These are phyloP conservation scores for Tetrahymena elliotti DNA, from an alignment of 73 alveolate genomes.

Conservation along the genomic window DNA sequence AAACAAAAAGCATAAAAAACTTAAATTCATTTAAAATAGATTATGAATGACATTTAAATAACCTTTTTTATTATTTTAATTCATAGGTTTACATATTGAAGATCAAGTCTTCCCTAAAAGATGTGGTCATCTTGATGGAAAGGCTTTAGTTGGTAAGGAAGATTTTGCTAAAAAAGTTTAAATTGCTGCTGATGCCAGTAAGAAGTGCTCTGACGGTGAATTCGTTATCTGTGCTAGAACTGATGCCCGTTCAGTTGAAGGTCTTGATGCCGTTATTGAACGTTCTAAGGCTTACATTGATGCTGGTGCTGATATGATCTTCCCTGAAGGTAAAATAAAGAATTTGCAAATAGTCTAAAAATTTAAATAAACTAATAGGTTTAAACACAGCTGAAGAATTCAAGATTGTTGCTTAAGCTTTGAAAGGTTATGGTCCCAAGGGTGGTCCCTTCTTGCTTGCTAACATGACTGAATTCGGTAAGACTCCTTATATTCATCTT, in stretches of 20 bases:
- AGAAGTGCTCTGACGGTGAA: slow-evolving; percentile 76
- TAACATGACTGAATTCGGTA: slow-evolving; percentile 88
- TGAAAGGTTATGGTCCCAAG: slow-evolving; percentile 12
- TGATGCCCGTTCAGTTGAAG: slow-evolving; percentile 87
- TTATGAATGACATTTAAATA: too few relatives aligned
- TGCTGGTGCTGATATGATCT: slow-evolving; percentile 97
- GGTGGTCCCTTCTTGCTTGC: slow-evolving; percentile 45
- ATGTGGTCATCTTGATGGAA: slow-evolving; percentile 93
- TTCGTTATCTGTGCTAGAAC: slow-evolving; percentile 92
- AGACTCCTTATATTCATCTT: slow-evolving; percentile 55
- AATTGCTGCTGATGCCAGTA: slow-evolving; percentile 61
- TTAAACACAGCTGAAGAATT: slow-evolving; percentile 32
- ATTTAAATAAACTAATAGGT: background rate
- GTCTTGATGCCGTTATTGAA: slow-evolving; percentile 47
- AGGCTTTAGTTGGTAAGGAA: slow-evolving; percentile 59
- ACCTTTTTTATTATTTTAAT: background rate
- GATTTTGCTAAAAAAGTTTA: slow-evolving; percentile 56
- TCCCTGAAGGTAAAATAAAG: slow-evolving; percentile 77
- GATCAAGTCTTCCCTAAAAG: slow-evolving; percentile 87
- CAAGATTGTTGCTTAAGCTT: slow-evolving; percentile 25
- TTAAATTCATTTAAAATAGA: too few relatives aligned
- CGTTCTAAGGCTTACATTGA: slow-evolving; percentile 68
- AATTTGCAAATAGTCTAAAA: background rate
- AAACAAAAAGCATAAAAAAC: background rate
- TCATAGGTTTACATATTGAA: slow-evolving; percentile 16